phyloP scores from a whole-genome alignment of 2,329 filamentous ascomycete genomes.

The Sporothrix luriei region DNA sequence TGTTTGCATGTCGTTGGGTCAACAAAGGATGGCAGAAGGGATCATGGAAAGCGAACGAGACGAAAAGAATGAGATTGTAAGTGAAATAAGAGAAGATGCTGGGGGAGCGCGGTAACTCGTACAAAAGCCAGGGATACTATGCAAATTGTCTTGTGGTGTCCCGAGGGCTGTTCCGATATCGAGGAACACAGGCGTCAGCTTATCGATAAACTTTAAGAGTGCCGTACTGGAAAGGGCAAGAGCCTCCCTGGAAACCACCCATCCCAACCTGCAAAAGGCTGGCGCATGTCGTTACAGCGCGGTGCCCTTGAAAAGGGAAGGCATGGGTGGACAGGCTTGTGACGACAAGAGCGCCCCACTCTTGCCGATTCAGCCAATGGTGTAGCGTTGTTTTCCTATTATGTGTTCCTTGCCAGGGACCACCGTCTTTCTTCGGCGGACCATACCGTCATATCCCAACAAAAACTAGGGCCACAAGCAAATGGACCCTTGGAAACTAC shows the following conservation, averaged over 20 bases:
- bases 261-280: too few species aligned
- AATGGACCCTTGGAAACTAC: not conserved
- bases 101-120: not conserved
- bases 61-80: not conserved
- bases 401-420: conserved; percentile 28
- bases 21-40: not conserved
- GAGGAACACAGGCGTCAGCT: not conserved
- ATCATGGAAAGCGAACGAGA: not conserved
- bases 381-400: conserved; percentile 22
- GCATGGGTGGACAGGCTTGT: not conserved
- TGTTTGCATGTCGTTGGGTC: not conserved
- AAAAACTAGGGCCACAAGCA: conserved; percentile 21
- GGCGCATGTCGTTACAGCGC: not conserved
- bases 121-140: not conserved
- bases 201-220: conserved; percentile 17
- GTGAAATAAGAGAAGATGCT: not conserved
- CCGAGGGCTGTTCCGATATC: conserved; percentile 21
- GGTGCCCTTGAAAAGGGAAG: conserved; percentile 12
- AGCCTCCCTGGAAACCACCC: conserved; percentile 15
- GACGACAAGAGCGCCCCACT: conserved; percentile 6
- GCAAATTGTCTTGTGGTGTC: not conserved
- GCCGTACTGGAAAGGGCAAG: not conserved
- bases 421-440: conserved; percentile 17
- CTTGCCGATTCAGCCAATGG: conserved; percentile 18
- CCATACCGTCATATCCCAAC: conserved; percentile 33